These are phyloP conservation scores for Cutaneotrichosporon cutaneum DNA, from an alignment of 1,284 basidiomycete species.

Conservation along the genomic window DNA sequence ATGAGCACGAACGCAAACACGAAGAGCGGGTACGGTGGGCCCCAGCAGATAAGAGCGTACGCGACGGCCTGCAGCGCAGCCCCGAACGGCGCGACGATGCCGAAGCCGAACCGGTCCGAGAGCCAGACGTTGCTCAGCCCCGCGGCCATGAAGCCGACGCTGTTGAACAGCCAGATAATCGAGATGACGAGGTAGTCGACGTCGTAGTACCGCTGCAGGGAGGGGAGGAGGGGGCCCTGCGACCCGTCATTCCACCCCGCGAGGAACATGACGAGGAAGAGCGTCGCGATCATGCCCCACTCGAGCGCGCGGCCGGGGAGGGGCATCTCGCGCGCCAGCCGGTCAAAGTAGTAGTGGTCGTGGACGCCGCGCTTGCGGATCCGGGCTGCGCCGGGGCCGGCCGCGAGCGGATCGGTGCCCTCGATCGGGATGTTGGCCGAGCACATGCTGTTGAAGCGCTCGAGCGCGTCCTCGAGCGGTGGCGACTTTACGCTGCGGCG, in stretches of 20 bases:
- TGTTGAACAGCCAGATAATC: constrained; percentile 61
- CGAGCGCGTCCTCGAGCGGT: background rate
- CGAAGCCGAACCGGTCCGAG: constrained; percentile 60
- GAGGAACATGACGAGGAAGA: constrained; percentile 50
- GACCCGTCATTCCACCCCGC: constrained; percentile 65
- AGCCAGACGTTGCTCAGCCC: constrained; percentile 59
- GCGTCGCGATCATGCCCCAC: constrained; percentile 31
- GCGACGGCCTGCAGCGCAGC: constrained; percentile 53
- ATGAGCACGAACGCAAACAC: constrained; percentile 62
- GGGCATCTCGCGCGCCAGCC: constrained; percentile 29
- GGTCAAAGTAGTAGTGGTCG: constrained; percentile 28
- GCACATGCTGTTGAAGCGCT: background rate
- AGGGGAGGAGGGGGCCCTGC: constrained; percentile 63
- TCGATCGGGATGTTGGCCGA: background rate
- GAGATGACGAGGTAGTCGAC: constrained; percentile 55
- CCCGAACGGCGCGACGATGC: constrained; percentile 53
- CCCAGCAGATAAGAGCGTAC: constrained; percentile 61
- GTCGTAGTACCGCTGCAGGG: constrained; percentile 59
- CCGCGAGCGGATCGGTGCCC: background rate
- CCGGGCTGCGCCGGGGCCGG: background rate
- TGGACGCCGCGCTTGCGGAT: constrained; percentile 3
- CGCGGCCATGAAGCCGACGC: constrained; percentile 58
- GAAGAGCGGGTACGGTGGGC: constrained; percentile 67
- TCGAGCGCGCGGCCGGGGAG: constrained; percentile 25
- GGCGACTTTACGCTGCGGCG: background rate